Base-by-base conservation (phyloP, 2,329 filamentous ascomycete genomes). In the Phyllosticta citribraziliensis region DNA sequence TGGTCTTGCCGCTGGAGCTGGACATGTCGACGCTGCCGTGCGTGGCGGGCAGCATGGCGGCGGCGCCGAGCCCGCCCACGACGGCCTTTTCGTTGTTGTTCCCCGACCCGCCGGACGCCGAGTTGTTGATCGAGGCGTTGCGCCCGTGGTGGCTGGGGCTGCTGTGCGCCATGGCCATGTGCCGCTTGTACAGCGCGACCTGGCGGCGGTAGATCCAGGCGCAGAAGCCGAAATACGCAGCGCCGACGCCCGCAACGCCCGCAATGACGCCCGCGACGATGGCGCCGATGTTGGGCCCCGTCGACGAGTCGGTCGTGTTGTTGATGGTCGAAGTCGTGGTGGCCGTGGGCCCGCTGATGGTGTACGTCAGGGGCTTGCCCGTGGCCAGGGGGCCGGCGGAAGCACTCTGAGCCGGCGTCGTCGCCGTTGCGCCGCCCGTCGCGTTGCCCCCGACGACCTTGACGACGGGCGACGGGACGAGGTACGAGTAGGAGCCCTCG, bases 201-300 rank as follows among this genome's bases (percentile, higher is more conserved):
- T 88, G 87, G 56, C 85, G 85, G 27, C 87, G 81, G 76, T 91
- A 91, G 8, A 91, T 76, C 83, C 85, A 90, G 19, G 83, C 81
- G 73, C 86, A 88, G 76, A 88, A 89, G 54, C 84, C 85, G 12
- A 89, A 80, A 70, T 89, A 89, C 1, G 76, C 74, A 2, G 85
- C 85, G 0, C 84, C 67, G 19, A 88, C 66, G 55, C 83, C 83
- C 4, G 88, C 78, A 3, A 86, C 68, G n/a, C 85, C 87, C 0
- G 88, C 88, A 33, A 91, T 76, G 20, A 86, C 77, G 17, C 80
- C 81, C 0, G 81, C 81, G 11, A 82, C 74, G 57, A 84, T 84
- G 60, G 82, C 81, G 56, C 75, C 82, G 57, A 83, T 69, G 63
- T 82, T 81, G 11, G 76, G 72, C 2, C 76, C 76, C 27, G 10